A percentile compares a stretch with the other conserved stretches of the same genome.
Conservation (phyloP, 305 asterid species). For the Fraxinus nigra region DNA sequence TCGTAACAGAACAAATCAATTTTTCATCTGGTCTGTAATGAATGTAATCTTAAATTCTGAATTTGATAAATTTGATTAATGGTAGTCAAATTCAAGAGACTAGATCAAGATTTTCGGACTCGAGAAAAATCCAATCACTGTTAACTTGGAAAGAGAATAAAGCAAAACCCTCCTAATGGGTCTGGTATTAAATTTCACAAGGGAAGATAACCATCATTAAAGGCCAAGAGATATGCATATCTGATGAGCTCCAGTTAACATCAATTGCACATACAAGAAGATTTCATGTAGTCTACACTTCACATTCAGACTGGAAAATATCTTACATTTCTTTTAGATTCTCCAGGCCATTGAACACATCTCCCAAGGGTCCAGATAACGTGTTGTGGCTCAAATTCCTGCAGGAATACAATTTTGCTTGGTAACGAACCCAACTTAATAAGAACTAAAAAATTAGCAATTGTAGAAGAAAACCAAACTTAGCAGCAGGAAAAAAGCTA, state of each 20-base stretch:
- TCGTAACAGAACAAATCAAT: background rate
- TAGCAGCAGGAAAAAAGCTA: background rate
- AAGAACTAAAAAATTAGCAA: background rate
- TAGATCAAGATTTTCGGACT: background rate
- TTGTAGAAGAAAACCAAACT: slow-evolving; percentile 10
- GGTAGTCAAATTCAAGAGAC: background rate
- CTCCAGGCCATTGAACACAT: slow-evolving; percentile 63
- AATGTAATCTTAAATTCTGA: background rate
- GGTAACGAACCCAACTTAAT: slow-evolving; percentile 14
- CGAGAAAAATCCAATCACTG: background rate
- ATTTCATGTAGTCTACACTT: background rate
- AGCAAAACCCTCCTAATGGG: background rate
- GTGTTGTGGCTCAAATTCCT: slow-evolving; percentile 82
- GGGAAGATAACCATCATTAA: background rate
- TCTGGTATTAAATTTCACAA: background rate
- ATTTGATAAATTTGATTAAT: background rate
- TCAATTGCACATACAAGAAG: background rate
- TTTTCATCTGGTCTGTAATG: background rate
- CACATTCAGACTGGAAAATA: slow-evolving; percentile 3
- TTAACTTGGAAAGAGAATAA: background rate
- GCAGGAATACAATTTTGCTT: slow-evolving; percentile 20
- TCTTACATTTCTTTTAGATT: slow-evolving; percentile 61
- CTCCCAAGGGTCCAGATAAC: slow-evolving; percentile 66
- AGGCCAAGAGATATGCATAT: background rate
- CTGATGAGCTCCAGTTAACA: background rate